Conservation (phyloP, 169 alveolate genomes). For the Plasmodium knowlesi region DNA sequence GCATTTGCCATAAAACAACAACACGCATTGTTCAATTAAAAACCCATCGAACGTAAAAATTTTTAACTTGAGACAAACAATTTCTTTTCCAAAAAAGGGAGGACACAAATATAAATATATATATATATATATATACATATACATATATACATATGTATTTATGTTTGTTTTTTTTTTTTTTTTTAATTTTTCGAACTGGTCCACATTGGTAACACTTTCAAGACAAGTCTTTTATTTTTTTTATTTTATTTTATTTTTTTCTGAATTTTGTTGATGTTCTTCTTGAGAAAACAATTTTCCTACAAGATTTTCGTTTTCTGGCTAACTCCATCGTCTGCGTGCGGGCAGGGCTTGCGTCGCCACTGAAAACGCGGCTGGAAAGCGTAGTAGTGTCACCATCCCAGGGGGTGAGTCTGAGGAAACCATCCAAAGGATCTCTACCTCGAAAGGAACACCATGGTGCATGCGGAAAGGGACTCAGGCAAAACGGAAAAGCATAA, state of each 20-base stretch:
- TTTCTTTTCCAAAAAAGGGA: too few species aligned
- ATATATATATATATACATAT: too few species aligned
- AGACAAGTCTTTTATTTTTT: neutral
- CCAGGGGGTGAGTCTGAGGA: neutral
- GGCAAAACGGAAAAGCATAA: neutral
- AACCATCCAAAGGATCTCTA: neutral
- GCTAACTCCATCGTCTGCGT: neutral
- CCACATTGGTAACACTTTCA: neutral
- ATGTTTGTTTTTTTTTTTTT: too few species aligned
- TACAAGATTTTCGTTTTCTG: neutral
- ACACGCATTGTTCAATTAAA: neutral
- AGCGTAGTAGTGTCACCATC: neutral
- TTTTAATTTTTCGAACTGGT: neutral
- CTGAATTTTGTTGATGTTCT: neutral
- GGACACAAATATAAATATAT: neutral
- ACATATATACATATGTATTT: too few species aligned
- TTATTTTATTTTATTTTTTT: neutral
- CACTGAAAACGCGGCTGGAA: neutral
- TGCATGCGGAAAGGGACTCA: neutral
- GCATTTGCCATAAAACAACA: neutral
- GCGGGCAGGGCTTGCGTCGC: neutral
- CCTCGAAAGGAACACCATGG: neutral
- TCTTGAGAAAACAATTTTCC: neutral
- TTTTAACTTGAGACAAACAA: neutral
- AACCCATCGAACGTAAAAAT: neutral